Conservation (phyloP, 2,329 filamentous ascomycete species). For the Fusarium subglutinans region DNA sequence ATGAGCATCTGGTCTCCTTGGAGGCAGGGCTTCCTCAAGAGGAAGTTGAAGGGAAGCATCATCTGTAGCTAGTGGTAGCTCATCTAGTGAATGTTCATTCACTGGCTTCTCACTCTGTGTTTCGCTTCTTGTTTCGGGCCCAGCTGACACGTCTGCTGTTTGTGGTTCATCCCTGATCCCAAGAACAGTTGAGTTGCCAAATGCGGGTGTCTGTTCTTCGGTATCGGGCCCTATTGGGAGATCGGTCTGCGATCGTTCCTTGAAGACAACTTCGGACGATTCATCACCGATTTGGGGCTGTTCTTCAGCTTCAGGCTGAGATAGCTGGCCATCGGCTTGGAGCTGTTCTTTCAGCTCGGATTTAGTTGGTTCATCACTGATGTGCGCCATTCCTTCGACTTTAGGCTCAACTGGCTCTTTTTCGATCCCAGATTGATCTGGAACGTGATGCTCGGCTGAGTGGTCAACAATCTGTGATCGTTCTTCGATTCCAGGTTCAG, state of each 20-base stretch:
- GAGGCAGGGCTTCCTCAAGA: conserved; percentile 31
- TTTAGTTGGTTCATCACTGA: neutral
- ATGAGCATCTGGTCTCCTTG: conserved; percentile 43
- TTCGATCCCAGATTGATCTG: neutral
- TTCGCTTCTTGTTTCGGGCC: neutral
- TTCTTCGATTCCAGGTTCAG: neutral
- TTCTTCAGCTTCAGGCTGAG: neutral
- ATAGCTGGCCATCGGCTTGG: neutral
- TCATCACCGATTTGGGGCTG: neutral
- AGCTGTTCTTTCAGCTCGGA: neutral
- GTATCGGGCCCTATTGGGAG: neutral
- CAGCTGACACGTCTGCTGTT: neutral
- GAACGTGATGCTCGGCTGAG: neutral
- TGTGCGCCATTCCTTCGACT: neutral
- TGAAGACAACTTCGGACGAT: neutral
- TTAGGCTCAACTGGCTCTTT: neutral
- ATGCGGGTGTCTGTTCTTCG: neutral
- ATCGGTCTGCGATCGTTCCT: neutral
- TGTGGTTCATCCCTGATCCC: neutral
- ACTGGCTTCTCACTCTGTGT: neutral
- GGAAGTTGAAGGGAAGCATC: neutral
- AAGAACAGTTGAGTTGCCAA: neutral
- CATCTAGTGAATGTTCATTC: neutral
- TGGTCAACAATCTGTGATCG: neutral
- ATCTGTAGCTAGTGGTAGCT: neutral